These are phyloP conservation scores for Deuterostichococcus epilithicus DNA, from an alignment of 139 green algal species.

Conservation along the genomic window DNA sequence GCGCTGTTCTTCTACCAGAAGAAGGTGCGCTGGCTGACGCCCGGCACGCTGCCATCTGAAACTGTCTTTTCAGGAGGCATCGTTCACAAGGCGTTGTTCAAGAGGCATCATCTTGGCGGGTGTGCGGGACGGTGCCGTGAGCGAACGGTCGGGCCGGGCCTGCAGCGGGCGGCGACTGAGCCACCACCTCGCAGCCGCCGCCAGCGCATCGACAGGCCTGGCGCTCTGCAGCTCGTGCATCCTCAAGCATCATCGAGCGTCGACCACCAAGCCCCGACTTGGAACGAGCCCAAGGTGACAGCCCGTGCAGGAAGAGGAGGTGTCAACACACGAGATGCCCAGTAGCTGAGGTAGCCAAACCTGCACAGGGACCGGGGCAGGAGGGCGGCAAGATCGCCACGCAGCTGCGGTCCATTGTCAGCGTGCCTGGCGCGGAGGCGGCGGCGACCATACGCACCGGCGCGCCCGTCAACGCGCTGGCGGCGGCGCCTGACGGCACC, in stretches of 20 bases:
- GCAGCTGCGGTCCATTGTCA: constrained; percentile 7
- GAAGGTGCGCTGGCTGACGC: constrained; percentile 11
- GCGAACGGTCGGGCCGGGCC: no score
- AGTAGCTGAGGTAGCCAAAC: constrained; percentile 29
- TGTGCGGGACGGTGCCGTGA: no score
- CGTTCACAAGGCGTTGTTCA: neutral
- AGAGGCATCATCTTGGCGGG: neutral
- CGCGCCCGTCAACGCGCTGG: constrained; percentile 61
- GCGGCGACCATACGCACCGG: constrained; percentile 18
- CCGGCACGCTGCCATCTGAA: neutral
- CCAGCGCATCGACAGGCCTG: no score
- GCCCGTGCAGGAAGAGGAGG: neutral
- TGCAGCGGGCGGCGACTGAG: no score
- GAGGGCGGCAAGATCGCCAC: constrained; percentile 24
- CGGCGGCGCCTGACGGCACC: constrained; percentile 66
- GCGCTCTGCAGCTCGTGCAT: no score
- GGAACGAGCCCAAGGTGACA: neutral
- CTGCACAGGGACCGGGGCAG: constrained; percentile 10
- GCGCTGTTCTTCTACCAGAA: constrained; percentile 69
- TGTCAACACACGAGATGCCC: neutral
- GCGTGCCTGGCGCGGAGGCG: constrained; percentile 12
- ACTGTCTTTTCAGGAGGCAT: constrained; percentile 32
- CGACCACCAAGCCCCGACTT: neutral
- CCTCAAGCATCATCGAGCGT: neutral
- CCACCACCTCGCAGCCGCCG: no score